Conservation (phyloP, 331 rosid genomes). For the Quercus lobata region DNA sequence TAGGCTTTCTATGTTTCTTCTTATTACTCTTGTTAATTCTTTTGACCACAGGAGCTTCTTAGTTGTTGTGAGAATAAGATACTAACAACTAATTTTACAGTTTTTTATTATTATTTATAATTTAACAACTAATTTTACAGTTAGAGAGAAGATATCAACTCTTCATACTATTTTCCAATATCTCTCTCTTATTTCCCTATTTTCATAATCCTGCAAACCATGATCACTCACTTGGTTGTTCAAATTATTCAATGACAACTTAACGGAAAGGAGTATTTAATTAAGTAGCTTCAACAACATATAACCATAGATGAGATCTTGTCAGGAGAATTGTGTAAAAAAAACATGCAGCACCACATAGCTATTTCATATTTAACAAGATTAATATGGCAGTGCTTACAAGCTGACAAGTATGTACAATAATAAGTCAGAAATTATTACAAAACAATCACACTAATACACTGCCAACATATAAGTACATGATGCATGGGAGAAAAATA, state of each 20-base stretch:
- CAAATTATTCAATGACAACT: neutral
- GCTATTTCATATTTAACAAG: neutral
- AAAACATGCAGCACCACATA: neutral
- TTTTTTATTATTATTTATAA: too few relatives aligned
- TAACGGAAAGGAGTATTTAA: neutral
- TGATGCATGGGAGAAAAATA: slow-evolving; percentile 10
- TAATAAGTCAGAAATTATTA: neutral
- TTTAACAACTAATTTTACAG: neutral
- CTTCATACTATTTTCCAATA: neutral
- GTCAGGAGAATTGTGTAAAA: neutral
- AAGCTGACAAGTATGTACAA: neutral
- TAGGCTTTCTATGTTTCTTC: neutral
- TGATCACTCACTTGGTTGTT: neutral
- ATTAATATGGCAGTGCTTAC: neutral
- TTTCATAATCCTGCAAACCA: neutral
- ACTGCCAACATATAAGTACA: neutral
- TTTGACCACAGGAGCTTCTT: neutral
- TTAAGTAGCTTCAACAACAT: neutral
- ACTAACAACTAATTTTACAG: neutral
- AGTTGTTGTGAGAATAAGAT: neutral
- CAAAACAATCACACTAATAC: neutral
- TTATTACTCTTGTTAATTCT: neutral
- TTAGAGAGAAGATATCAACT: neutral
- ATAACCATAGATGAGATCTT: neutral
- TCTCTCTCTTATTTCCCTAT: neutral